A percentile compares a stretch with the other conserved stretches of the same genome.
phyloP scores from a whole-genome alignment of 2,329 filamentous ascomycete species.

The Falciphora oryzae region DNA sequence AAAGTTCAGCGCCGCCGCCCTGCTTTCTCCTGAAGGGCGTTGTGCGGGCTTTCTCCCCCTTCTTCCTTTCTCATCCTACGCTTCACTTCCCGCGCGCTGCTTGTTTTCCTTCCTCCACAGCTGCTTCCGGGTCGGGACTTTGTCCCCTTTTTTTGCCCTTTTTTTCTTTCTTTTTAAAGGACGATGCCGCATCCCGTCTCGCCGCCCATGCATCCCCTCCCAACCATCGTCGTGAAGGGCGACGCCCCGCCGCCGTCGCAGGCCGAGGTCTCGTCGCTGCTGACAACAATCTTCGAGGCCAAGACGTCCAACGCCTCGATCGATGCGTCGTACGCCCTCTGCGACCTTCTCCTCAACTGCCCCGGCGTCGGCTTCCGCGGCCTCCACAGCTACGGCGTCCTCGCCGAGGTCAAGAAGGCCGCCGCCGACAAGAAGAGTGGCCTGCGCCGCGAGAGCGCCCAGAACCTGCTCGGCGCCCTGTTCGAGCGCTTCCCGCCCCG shows the following conservation, averaged over 20 bases:
- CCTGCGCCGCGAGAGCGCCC: conserved; percentile 77
- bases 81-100: background rate
- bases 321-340: conserved; percentile 56
- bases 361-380: conserved; percentile 43
- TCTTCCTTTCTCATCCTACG: background rate
- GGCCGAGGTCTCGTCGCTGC: conserved; percentile 59
- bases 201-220: conserved; percentile 17
- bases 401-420: conserved; percentile 60
- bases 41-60: background rate
- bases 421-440: conserved; percentile 92
- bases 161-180: conserved; percentile 7
- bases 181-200: conserved; percentile 19
- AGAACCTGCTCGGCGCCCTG: conserved; percentile 89
- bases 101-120: background rate
- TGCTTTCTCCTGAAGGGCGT: conserved; percentile 4
- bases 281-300: conserved; percentile 64
- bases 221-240: conserved; percentile 19
- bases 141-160: conserved; percentile 4
- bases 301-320: conserved; percentile 64
- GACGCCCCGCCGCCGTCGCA: conserved; percentile 50
- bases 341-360: conserved; percentile 50
- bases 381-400: conserved; percentile 46
- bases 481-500: conserved; percentile 82
- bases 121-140: conserved; percentile 3
- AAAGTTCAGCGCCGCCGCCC: conserved; percentile 8